These are phyloP conservation scores for Picea abies DNA, from an alignment of 83 land plant species.

Conservation along the genomic window DNA sequence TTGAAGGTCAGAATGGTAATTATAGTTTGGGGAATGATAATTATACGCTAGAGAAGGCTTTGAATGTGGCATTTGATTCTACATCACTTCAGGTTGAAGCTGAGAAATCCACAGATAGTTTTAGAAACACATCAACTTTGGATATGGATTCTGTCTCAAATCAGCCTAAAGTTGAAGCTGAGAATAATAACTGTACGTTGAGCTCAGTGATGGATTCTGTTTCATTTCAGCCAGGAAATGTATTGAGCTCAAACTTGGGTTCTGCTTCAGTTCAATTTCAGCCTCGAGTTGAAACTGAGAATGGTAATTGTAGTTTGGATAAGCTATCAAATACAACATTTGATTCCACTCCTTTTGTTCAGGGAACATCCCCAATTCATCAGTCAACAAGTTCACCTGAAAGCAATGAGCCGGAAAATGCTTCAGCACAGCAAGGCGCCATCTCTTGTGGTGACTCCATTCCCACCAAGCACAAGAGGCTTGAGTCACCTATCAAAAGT, in stretches of 20 bases:
- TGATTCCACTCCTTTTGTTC: conserved; percentile 23
- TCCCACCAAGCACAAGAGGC: conserved; percentile 20
- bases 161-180: neutral
- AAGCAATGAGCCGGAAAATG: conserved; percentile 25
- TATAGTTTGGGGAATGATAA: neutral
- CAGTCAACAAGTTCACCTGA: conserved; percentile 27
- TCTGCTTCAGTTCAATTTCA: neutral
- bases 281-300: conserved; percentile 1
- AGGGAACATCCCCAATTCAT: conserved; percentile 54
- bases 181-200: neutral
- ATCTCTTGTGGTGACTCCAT: conserved; percentile 12
- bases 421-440: neutral
- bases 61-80: too few relatives aligned
- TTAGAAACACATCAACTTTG: too few relatives aligned
- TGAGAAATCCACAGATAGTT: too few relatives aligned
- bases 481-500: conserved; percentile 35
- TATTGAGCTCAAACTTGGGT: neutral
- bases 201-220: neutral
- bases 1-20: neutral
- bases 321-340: neutral
- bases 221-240: neutral
- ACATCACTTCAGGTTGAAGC: too few relatives aligned
- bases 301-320: neutral
- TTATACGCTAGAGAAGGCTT: neutral
- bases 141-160: neutral